Percentiles rank a stretch among this genome's conserved stretches.
Conservation (phyloP, 2,329 filamentous ascomycete species). For the Arthrobotrys megalospora region DNA sequence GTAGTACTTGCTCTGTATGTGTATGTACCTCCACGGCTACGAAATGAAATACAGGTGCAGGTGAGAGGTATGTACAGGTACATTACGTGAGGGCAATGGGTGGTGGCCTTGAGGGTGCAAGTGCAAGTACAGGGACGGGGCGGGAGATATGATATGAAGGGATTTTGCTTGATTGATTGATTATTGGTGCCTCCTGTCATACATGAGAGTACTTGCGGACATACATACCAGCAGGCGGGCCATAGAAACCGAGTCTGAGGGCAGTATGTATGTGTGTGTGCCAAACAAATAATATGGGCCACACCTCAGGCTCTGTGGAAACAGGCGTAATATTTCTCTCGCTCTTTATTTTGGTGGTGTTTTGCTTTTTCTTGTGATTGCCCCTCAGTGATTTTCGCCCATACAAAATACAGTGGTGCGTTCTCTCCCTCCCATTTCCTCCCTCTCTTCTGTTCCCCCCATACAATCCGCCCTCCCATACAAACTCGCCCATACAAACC, state of each 20-base stretch:
- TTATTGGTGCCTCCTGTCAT: too few species aligned
- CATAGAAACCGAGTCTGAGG: too few species aligned
- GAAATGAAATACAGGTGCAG: too few species aligned
- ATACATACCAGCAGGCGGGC: too few species aligned
- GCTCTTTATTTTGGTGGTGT: slow-evolving; percentile 32
- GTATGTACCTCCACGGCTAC: neutral
- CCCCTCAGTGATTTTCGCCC: slow-evolving; percentile 50
- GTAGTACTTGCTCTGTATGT: neutral
- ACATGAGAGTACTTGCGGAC: too few species aligned
- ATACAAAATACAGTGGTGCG: slow-evolving; percentile 48
- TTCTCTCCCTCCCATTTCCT: slow-evolving; percentile 55
- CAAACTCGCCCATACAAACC: slow-evolving; percentile 59
- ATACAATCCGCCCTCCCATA: slow-evolving; percentile 56
- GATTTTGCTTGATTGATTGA: too few species aligned
- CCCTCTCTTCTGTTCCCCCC: slow-evolving; percentile 50
- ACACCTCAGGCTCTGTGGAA: slow-evolving; percentile 28
- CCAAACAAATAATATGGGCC: slow-evolving; percentile 32
- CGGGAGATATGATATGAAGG: neutral
- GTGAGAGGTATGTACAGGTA: neutral
- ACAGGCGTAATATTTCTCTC: slow-evolving; percentile 51
- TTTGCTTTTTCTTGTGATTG: slow-evolving; percentile 59
- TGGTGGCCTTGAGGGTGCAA: too few species aligned
- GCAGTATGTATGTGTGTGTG: slow-evolving; percentile 18
- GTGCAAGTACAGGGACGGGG: neutral
- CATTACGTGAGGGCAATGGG: too few species aligned